Base-by-base conservation (phyloP, 1,284 basidiomycete genomes). In the Pterula multifida region DNA sequence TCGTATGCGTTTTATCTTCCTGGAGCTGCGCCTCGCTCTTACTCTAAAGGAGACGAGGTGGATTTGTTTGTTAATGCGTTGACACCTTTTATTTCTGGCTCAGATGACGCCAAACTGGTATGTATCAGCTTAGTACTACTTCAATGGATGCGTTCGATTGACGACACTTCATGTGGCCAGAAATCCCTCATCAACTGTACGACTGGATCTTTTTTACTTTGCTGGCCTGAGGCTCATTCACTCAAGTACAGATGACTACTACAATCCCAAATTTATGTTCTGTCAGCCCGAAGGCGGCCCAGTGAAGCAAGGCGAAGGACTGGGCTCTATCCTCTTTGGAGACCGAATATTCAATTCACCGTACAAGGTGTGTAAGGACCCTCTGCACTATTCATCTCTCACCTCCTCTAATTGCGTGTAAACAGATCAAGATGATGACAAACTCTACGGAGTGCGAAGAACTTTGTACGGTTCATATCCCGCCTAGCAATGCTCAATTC, bases 271-370 rank as follows among this genome's bases (percentile, higher is more conserved):
- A 42, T 88, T 98, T 57, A 83, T 84, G 55, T 98, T 98, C 66
- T 98, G 95, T 62, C 60, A 76, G 55, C 95, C 95, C 3, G 68
- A 76, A 47, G 81, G 73, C 3, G 90, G 90, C 2, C 81, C 85
- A 1, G 68, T 81, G 60, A 81, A 84, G 58, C 83, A 92, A 62
- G 81, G 88, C 12, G 94, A 96, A 66, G 88, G 85, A 1, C 71
- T 98, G 23, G 95, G 95, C 3, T 91, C 90, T 25, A 93, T 96
- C 55, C 71, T 98, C 13, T 97, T 97, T 59, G 95, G 95, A 25
- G 95, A 98, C 70, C 78, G 95, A 53, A 93, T 98, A 61, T 91
- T 94, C 67, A 84, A 85, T 62, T 91, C 90, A 4, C 85, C 88
- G 2, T 94, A 93, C 60, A 75, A 93, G 57, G 86, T 90, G 56